Percentiles rank a stretch among this genome's conserved stretches.
phyloP scores from a whole-genome alignment of 2,329 filamentous ascomycete species.

The Aspergillus phoenicis region DNA sequence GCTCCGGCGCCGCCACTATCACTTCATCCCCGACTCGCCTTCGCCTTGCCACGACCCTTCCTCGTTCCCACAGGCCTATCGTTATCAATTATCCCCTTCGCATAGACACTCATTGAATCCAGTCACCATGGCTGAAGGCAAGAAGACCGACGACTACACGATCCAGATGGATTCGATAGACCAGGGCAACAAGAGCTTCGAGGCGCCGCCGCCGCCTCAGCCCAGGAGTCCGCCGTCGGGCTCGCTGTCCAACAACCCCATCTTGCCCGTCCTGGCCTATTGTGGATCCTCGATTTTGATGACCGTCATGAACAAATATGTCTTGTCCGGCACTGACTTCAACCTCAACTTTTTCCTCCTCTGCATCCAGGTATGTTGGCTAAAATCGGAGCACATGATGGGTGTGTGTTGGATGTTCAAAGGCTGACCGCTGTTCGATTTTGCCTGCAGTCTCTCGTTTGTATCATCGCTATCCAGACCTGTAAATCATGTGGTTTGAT shows the following conservation, averaged over 20 bases:
- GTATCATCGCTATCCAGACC: conserved; percentile 77
- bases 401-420: not conserved
- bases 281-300: conserved; percentile 97
- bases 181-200: conserved; percentile 52
- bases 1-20: conserved; percentile 6
- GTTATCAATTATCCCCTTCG: conserved; percentile 7
- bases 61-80: conserved; percentile 1
- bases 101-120: conserved; percentile 7
- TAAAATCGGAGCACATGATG: not conserved
- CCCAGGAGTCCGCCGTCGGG: conserved; percentile 40
- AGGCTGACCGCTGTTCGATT: conserved; percentile 8
- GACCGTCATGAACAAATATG: conserved; percentile 99
- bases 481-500: conserved; percentile 84
- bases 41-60: not conserved
- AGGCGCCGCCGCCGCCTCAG: conserved; percentile 42
- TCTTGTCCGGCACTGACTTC: conserved; percentile 85
- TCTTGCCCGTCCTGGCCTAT: conserved; percentile 82
- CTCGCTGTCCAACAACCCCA: conserved; percentile 71
- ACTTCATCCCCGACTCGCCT: not conserved
- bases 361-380: conserved; percentile 74
- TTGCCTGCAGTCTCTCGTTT: conserved; percentile 73
- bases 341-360: conserved; percentile 97
- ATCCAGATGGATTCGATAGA: conserved; percentile 68
- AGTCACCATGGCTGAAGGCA: conserved; percentile 77
- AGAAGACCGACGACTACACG: conserved; percentile 77